Evolutionary conservation across 1,139 yeast species (phyloP).

Genomic region (Debaryomycetaceae sp.): DNA sequence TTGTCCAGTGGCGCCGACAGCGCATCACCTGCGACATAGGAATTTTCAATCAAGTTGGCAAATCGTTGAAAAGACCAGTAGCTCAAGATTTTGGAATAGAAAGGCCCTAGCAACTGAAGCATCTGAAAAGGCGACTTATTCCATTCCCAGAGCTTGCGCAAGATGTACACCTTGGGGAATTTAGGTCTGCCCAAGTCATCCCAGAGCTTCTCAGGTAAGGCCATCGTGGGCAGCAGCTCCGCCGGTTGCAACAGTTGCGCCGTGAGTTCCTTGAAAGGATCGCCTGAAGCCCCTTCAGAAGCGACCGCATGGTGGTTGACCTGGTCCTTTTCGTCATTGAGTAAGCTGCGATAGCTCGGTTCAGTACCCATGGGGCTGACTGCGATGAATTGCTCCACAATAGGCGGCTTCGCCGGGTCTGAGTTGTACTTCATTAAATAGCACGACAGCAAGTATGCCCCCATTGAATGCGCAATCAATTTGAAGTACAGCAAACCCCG

Average conservation of each 20-base stretch:
- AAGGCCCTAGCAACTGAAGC: slow-evolving; percentile 35
- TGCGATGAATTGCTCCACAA: slow-evolving; percentile 28
- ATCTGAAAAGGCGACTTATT: slow-evolving; percentile 39
- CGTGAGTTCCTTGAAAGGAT: slow-evolving; percentile 26
- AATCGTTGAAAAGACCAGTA: slow-evolving; percentile 43
- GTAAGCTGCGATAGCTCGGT: slow-evolving; percentile 31
- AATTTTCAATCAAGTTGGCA: slow-evolving; percentile 23
- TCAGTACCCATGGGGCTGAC: slow-evolving; percentile 50
- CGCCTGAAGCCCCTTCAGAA: too few species aligned
- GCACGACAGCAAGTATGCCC: slow-evolving; percentile 39
- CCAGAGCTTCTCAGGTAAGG: slow-evolving; percentile 29
- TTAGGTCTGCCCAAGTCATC: slow-evolving; percentile 33
- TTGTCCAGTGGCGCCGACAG: slow-evolving; percentile 7
- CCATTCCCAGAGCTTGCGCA: slow-evolving; percentile 35
- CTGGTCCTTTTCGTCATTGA: slow-evolving; percentile 28
- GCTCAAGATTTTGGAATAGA: slow-evolving; percentile 38
- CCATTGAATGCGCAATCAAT: slow-evolving; percentile 42
- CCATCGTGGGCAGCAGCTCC: too few species aligned
- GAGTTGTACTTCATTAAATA: slow-evolving; percentile 37
- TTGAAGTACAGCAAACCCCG: slow-evolving; percentile 25
- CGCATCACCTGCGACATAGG: slow-evolving; percentile 4
- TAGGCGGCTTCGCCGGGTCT: too few species aligned
- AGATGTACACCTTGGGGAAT: slow-evolving; percentile 33
- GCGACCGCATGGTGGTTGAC: slow-evolving; percentile 30
- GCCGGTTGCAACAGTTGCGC: slow-evolving; percentile 13